A percentile compares a stretch with the other conserved stretches of the same genome.
phyloP scores from a whole-genome alignment of 306 rosid genomes.

The Canavalia gladiata region DNA sequence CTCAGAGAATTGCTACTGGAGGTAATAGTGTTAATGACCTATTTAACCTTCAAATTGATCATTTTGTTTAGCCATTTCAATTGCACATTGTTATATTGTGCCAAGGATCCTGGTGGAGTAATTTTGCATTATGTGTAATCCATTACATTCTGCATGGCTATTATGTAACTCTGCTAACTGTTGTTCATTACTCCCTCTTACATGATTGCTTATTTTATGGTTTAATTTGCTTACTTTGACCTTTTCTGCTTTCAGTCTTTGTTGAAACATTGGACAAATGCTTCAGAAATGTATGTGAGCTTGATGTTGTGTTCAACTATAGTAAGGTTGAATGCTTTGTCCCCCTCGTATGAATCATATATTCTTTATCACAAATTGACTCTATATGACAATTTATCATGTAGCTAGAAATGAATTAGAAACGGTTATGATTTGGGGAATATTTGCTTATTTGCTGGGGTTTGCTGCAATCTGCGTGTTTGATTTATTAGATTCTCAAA shows the following conservation, averaged over 20 bases:
- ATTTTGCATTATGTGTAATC: constrained; percentile 22
- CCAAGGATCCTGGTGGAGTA: constrained; percentile 1
- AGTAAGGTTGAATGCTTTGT: constrained; percentile 72
- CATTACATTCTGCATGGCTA: constrained; percentile 21
- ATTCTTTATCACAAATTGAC: constrained; percentile 37
- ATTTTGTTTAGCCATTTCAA: constrained; percentile 29
- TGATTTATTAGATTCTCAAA: not conserved
- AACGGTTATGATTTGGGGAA: constrained; percentile 24
- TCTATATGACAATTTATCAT: not conserved
- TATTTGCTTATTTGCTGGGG: constrained; percentile 28
- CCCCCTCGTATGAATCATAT: constrained; percentile 25
- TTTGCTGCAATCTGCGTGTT: constrained; percentile 17
- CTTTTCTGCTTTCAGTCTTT: constrained; percentile 73
- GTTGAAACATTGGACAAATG: constrained; percentile 98
- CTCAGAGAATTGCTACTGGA: not conserved
- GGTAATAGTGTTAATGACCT: constrained; percentile 10
- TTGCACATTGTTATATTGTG: constrained; percentile 26
- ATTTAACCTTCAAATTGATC: constrained; percentile 14
- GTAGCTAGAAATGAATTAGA: constrained; percentile 36
- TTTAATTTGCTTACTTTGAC: constrained; percentile 42
- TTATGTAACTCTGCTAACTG: constrained; percentile 18
- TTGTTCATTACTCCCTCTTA: constrained; percentile 18
- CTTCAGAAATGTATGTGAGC: constrained; percentile 97
- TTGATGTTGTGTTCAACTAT: constrained; percentile 91
- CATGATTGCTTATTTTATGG: constrained; percentile 30